Conservation (phyloP, 1,284 basidiomycete genomes). For the Moniliophthora roreri region DNA sequence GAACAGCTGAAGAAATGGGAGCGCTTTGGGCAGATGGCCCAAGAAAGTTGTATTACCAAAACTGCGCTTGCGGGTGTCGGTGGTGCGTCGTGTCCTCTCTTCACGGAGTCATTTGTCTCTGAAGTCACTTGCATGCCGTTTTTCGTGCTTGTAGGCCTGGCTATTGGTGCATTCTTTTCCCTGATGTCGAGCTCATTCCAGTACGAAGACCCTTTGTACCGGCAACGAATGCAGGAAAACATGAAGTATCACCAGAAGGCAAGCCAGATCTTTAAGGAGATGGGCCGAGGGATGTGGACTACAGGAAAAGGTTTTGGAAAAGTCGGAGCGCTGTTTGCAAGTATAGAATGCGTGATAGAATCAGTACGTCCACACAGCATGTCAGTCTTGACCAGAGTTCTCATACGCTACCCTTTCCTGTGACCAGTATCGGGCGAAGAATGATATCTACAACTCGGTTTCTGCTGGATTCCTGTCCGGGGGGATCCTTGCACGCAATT, state of each 20-base stretch:
- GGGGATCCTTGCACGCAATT: slow-evolving; percentile 80
- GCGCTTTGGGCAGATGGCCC: slow-evolving; percentile 63
- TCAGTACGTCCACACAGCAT: slow-evolving; percentile 61
- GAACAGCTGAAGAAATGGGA: slow-evolving; percentile 77
- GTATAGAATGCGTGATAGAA: slow-evolving; percentile 95
- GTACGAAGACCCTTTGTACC: slow-evolving; percentile 90
- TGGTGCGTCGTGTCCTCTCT: slow-evolving; percentile 50
- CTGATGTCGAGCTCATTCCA: slow-evolving; percentile 95
- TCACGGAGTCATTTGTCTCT: neutral
- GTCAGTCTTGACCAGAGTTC: slow-evolving; percentile 5
- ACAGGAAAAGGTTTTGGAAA: slow-evolving; percentile 94
- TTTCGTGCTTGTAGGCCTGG: slow-evolving; percentile 77
- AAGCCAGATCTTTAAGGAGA: slow-evolving; percentile 88
- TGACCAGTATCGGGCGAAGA: slow-evolving; percentile 88
- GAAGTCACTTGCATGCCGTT: slow-evolving; percentile 10
- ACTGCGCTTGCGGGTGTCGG: slow-evolving; percentile 76
- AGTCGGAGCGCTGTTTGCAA: slow-evolving; percentile 91
- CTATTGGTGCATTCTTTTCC: slow-evolving; percentile 92
- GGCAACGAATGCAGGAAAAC: slow-evolving; percentile 60
- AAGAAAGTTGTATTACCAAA: slow-evolving; percentile 88
- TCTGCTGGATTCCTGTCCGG: slow-evolving; percentile 75
- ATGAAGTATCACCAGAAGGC: slow-evolving; percentile 77
- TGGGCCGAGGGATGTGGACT: slow-evolving; percentile 91
- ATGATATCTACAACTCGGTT: slow-evolving; percentile 87
- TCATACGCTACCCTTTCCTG: neutral